phyloP scores from a whole-genome alignment of 2,329 filamentous ascomycete genomes.

The Botrytis fabae region DNA sequence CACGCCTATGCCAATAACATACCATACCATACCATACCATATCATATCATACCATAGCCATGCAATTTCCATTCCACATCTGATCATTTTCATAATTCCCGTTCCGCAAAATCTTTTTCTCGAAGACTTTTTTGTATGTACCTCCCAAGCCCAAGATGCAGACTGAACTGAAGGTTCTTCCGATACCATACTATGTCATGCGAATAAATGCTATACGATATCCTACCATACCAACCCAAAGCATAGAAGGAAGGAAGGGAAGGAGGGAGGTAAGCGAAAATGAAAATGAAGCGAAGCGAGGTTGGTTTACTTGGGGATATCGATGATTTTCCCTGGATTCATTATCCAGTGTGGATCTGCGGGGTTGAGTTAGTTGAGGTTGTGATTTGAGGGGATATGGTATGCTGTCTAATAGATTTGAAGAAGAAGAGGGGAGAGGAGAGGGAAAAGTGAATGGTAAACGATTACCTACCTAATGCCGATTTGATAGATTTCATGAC shows the following conservation, averaged over 20 bases:
- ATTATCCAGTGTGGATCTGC: constrained; percentile 80
- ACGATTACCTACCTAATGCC: constrained; percentile 50
- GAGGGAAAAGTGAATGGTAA: not conserved
- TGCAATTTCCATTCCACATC: not conserved
- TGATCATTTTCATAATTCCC: not conserved
- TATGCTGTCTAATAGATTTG: not conserved
- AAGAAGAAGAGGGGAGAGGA: not conserved
- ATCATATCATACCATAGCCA: not conserved
- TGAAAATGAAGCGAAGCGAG: not conserved
- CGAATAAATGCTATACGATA: not conserved
- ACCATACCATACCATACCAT: no score
- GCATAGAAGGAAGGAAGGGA: not conserved
- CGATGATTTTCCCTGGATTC: constrained; percentile 92
- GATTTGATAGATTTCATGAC: constrained; percentile 84
- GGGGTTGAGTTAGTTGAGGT: not conserved
- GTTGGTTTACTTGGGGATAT: constrained; percentile 48
- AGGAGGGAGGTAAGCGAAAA: not conserved
- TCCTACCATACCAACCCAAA: not conserved
- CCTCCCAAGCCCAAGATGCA: not conserved
- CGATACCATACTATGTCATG: not conserved
- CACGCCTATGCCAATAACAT: not conserved
- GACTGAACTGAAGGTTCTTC: not conserved
- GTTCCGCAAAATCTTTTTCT: not conserved
- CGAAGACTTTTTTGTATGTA: not conserved
- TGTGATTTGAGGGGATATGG: no score